Conservation (phyloP, 768 basidiomycete genomes). For the Boletus rufocinnamomeus region DNA sequence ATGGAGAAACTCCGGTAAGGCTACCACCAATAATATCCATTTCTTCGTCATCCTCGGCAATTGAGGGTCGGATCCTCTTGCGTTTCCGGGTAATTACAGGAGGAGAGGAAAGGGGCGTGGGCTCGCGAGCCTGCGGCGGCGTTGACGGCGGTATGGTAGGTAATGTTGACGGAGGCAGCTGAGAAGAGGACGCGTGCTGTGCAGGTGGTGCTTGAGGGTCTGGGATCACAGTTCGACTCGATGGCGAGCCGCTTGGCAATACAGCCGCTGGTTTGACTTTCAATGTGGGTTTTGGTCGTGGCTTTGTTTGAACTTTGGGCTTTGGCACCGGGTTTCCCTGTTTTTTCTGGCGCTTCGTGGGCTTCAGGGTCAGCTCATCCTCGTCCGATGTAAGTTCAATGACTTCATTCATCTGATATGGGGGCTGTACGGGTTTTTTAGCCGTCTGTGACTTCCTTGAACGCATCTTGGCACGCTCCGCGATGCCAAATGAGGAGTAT, state of each 20-base stretch:
- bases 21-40: slow-evolving; percentile 13
- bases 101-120: slow-evolving; percentile 30
- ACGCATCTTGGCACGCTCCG: slow-evolving; percentile 62
- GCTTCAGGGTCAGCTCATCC: slow-evolving; percentile 39
- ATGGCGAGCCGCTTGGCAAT: slow-evolving; percentile 22
- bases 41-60: slow-evolving; percentile 16
- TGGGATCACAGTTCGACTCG: slow-evolving; percentile 8
- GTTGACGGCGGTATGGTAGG: slow-evolving; percentile 30
- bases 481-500: slow-evolving; percentile 42
- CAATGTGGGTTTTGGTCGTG: slow-evolving; percentile 29
- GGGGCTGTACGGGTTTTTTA: slow-evolving; percentile 14
- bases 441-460: slow-evolving; percentile 37
- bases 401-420: slow-evolving; percentile 31
- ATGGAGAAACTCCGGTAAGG: neutral
- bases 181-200: slow-evolving; percentile 26
- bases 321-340: slow-evolving; percentile 32
- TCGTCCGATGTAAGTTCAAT: slow-evolving; percentile 51
- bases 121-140: slow-evolving; percentile 25
- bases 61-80: slow-evolving; percentile 20
- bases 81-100: slow-evolving; percentile 26
- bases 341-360: slow-evolving; percentile 34
- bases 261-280: slow-evolving; percentile 19
- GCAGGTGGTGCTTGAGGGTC: slow-evolving; percentile 38
- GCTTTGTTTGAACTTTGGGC: slow-evolving; percentile 27
- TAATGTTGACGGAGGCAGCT: slow-evolving; percentile 37